A percentile compares a stretch with the other conserved stretches of the same genome.
Evolutionary conservation across 495 filamentous ascomycete species (phyloP).

Genomic region (Penicillium herquei): DNA sequence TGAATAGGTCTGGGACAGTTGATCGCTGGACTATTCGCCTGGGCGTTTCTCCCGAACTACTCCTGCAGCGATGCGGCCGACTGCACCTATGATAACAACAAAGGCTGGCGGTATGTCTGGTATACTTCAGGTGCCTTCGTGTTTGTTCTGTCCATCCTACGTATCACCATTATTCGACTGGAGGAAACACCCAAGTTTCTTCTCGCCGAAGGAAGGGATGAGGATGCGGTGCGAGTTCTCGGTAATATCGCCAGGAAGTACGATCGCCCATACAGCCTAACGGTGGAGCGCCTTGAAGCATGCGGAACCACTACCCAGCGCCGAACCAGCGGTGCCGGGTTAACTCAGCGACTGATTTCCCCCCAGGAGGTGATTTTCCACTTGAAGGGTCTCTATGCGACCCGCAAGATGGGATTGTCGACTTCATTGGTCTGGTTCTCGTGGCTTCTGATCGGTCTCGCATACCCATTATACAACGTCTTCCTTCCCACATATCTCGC

Average conservation of each 20-base stretch:
- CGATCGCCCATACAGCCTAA: slow-evolving; percentile 61
- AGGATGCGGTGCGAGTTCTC: slow-evolving; percentile 57
- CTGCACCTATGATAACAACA: slow-evolving; percentile 49
- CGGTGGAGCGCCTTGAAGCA: slow-evolving; percentile 51
- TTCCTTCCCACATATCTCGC: slow-evolving; percentile 57
- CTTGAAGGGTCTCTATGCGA: slow-evolving; percentile 62
- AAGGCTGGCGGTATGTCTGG: slow-evolving; percentile 56
- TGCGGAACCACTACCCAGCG: slow-evolving; percentile 17
- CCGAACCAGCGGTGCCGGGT: slow-evolving; percentile 32
- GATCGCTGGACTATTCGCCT: slow-evolving; percentile 42
- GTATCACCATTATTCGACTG: slow-evolving; percentile 66
- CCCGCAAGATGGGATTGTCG: slow-evolving; percentile 56
- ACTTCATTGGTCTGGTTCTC: slow-evolving; percentile 66
- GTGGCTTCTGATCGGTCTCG: slow-evolving; percentile 69
- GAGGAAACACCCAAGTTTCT: slow-evolving; percentile 74
- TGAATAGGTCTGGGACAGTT: slow-evolving; percentile 26
- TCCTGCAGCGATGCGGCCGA: slow-evolving; percentile 15
- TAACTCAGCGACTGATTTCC: slow-evolving; percentile 39
- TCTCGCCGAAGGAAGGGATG: slow-evolving; percentile 61
- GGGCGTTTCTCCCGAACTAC: slow-evolving; percentile 30
- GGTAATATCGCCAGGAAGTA: slow-evolving; percentile 62
- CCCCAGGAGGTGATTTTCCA: slow-evolving; percentile 53
- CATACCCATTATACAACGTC: slow-evolving; percentile 69
- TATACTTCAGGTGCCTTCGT: slow-evolving; percentile 64
- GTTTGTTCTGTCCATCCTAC: slow-evolving; percentile 61